Evolutionary conservation across 192 early-diverging fungal species (phyloP), one percentile per base, ranked within the genome.

Genomic region (Gigaspora rosea): DNA sequence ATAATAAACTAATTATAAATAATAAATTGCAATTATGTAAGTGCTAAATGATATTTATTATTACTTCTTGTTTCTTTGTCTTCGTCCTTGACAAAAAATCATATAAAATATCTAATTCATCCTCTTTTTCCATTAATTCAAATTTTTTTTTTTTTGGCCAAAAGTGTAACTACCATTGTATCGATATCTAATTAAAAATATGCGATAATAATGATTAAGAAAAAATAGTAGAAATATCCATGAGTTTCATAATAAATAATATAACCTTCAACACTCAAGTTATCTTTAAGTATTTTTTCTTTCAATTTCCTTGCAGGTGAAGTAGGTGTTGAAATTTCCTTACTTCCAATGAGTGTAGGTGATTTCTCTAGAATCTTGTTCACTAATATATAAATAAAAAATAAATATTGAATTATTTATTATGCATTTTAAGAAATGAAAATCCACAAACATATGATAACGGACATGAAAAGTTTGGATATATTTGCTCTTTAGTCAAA

Each of bases 381-480:
- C 47, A 88, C 85, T 88, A 57, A 61, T 71, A 41, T 5, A 68
- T 32, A 80, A 13, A 58, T 52, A 22, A 41, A 50, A 33, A 61
- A 70, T 54, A 71, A 61, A n/a, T n/a, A 20, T 4, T 54, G 33
- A 15, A 32, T 50, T 32, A 9, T 46, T 49, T 10, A 27, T 12
- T 46, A 52, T 64, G 16, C 54, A 41, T 41, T 41, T 41, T 41
- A 41, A 5, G 36, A 41, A 41, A 57, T 68, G 61, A 63, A 59
- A 20, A 12, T 9, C 58, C 51, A 20, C 54, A 69, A 74, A 62
- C 15, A 79, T 58, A 57, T 69, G 51, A 3, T n/a, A 27, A 81
- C 85, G 84, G 80, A 91, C 92, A 78, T 77, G 87, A 81, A 80
- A 94, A 94, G 81, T 95, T 96, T 15, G 95, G 95, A 75, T 86